phyloP scores from a whole-genome alignment of 257 asterid species.

The Solanum tacnaense region DNA sequence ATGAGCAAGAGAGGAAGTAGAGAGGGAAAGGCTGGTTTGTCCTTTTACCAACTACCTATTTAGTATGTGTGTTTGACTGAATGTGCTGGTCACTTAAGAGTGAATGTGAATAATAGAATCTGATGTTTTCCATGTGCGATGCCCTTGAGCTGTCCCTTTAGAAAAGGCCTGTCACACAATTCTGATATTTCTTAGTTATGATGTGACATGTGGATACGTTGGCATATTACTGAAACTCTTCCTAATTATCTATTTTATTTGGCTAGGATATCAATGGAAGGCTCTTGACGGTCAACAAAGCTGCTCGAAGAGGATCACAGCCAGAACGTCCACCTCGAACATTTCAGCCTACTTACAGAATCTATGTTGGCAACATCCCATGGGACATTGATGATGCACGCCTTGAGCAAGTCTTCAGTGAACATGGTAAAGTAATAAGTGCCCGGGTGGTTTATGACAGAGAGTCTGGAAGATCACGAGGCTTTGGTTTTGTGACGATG shows the following conservation, averaged over 20 bases:
- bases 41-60: neutral
- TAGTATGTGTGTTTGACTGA: neutral
- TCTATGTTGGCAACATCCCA: slow-evolving; percentile 84
- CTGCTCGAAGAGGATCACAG: slow-evolving; percentile 67
- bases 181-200: neutral
- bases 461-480: slow-evolving; percentile 79
- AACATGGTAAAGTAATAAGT: slow-evolving; percentile 67
- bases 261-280: slow-evolving; percentile 74
- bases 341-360: slow-evolving; percentile 40
- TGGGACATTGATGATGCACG: slow-evolving; percentile 66
- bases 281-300: slow-evolving; percentile 65
- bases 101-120: neutral
- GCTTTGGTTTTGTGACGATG: slow-evolving; percentile 91
- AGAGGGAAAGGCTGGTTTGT: neutral
- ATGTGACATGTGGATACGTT: neutral
- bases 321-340: slow-evolving; percentile 65
- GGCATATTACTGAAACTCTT: neutral
- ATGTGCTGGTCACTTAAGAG: neutral
- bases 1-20: neutral
- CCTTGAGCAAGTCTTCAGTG: slow-evolving; percentile 73
- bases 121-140: neutral
- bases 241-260: neutral
- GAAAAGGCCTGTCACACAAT: neutral
- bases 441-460: slow-evolving; percentile 76
- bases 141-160: neutral